A percentile compares a stretch with the other conserved stretches of the same genome.
Evolutionary conservation across 495 filamentous ascomycete species (phyloP).

Genomic region (Trichocladium uniseriatum): DNA sequence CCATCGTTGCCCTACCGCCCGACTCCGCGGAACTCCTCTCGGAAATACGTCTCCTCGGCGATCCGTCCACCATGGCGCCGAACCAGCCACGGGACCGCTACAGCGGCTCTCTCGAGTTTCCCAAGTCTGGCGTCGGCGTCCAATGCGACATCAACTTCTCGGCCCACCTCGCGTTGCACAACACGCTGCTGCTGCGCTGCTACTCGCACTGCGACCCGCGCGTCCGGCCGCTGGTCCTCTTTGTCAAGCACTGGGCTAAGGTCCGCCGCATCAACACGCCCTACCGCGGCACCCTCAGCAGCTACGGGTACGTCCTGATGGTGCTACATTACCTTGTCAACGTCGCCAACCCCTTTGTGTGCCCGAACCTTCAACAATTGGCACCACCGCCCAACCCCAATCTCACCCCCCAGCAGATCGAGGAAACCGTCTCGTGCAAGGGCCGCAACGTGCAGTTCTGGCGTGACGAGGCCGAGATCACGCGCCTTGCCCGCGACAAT

Average conservation of each 20-base stretch:
- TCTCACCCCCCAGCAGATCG: slow-evolving; percentile 32
- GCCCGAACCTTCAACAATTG: slow-evolving; percentile 62
- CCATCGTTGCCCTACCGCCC: slow-evolving; percentile 21
- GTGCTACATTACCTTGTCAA: slow-evolving; percentile 85
- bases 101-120: slow-evolving; percentile 57
- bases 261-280: slow-evolving; percentile 67
- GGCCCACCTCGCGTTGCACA: slow-evolving; percentile 66
- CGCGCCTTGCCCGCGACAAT: slow-evolving; percentile 38
- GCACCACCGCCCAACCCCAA: slow-evolving; percentile 35
- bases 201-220: slow-evolving; percentile 66
- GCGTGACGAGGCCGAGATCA: slow-evolving; percentile 56
- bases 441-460: slow-evolving; percentile 58
- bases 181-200: slow-evolving; percentile 66
- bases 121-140: slow-evolving; percentile 57
- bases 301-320: slow-evolving; percentile 87
- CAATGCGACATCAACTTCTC: slow-evolving; percentile 83
- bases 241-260: slow-evolving; percentile 81
- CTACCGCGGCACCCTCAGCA: slow-evolving; percentile 73
- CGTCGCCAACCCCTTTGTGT: slow-evolving; percentile 63
- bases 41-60: slow-evolving; percentile 28
- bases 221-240: slow-evolving; percentile 64
- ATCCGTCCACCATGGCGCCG: slow-evolving; percentile 33
- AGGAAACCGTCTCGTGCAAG: slow-evolving; percentile 37
- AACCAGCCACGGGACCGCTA: slow-evolving; percentile 43
- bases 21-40: slow-evolving; percentile 17